Evolutionary conservation across 371 early-diverging fungal genomes (phyloP).

Genomic region (Dichotomocladium elegans): DNA sequence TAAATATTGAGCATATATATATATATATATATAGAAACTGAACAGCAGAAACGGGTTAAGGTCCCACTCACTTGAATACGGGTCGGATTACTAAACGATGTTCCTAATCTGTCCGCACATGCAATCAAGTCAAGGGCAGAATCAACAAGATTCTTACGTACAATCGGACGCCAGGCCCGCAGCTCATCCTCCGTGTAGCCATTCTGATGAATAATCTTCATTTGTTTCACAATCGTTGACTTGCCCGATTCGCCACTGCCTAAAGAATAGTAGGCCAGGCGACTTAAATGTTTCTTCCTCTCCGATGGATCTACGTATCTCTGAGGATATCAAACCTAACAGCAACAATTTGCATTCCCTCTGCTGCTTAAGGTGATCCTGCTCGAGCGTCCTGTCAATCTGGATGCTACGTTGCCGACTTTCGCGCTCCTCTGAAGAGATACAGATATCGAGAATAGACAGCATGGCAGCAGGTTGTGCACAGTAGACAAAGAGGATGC

Average conservation of each 20-base stretch:
- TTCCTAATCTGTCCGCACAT: constrained; percentile 48
- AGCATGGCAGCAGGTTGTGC: constrained; percentile 2
- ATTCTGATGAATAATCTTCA: constrained; percentile 83
- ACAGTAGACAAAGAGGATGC: constrained; percentile 3
- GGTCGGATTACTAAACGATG: constrained; percentile 30
- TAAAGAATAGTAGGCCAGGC: constrained; percentile 1
- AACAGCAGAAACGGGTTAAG: not conserved
- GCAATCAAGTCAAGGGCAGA: constrained; percentile 55
- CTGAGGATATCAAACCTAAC: too few species aligned
- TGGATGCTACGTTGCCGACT: constrained; percentile 42
- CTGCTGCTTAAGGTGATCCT: constrained; percentile 45
- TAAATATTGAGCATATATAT: too few species aligned
- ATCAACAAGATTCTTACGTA: constrained; percentile 74
- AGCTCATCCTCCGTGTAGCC: constrained; percentile 78
- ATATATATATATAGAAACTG: too few species aligned
- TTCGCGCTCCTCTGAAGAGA: constrained; percentile 54
- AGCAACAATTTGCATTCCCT: constrained; percentile 63
- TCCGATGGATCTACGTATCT: too few species aligned
- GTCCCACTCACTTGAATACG: too few species aligned
- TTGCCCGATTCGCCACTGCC: constrained; percentile 85
- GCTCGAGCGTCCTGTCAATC: constrained; percentile 55
- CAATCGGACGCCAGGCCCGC: constrained; percentile 57
- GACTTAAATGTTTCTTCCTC: not conserved
- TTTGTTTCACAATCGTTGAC: constrained; percentile 83
- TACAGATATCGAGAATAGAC: constrained; percentile 46